Evolutionary conservation across 2,329 filamentous ascomycete genomes (phyloP).

Genomic region (Calonectria pseudoturangicola): DNA sequence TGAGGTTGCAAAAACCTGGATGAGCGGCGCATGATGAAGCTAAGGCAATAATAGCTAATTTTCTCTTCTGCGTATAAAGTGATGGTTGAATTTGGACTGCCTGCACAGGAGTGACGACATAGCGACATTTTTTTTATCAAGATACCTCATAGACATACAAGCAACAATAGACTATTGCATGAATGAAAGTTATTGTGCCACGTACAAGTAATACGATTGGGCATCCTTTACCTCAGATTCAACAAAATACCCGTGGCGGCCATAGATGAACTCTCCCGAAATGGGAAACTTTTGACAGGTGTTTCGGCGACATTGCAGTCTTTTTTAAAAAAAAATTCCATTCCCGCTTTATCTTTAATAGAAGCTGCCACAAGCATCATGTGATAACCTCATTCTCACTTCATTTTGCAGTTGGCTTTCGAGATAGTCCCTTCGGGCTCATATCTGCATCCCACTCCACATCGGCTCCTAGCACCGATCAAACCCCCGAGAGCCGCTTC

Average conservation of each 20-base stretch:
- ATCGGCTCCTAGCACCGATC: not conserved
- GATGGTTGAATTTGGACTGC: not conserved
- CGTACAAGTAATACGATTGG: not conserved
- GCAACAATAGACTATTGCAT: not conserved
- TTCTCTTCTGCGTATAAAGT: not conserved
- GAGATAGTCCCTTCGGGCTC: not conserved
- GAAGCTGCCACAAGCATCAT: too few species aligned
- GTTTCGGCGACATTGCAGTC: too few species aligned
- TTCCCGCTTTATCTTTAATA: too few species aligned
- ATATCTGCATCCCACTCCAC: constrained; percentile 3
- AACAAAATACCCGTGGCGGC: too few species aligned
- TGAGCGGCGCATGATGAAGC: not conserved
- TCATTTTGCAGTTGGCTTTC: too few species aligned
- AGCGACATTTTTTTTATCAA: not conserved
- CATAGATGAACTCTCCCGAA: too few species aligned
- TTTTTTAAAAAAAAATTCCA: too few species aligned
- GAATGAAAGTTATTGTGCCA: not conserved
- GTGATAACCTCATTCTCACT: too few species aligned
- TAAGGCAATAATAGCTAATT: not conserved
- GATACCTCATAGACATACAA: not conserved
- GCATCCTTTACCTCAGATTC: too few species aligned
- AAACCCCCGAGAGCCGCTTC: not conserved
- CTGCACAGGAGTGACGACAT: not conserved
- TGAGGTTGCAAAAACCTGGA: not conserved
- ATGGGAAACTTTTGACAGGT: too few species aligned